These are phyloP conservation scores for Przewalskia tangutica DNA, from an alignment of 257 asterid species.

Conservation along the genomic window DNA sequence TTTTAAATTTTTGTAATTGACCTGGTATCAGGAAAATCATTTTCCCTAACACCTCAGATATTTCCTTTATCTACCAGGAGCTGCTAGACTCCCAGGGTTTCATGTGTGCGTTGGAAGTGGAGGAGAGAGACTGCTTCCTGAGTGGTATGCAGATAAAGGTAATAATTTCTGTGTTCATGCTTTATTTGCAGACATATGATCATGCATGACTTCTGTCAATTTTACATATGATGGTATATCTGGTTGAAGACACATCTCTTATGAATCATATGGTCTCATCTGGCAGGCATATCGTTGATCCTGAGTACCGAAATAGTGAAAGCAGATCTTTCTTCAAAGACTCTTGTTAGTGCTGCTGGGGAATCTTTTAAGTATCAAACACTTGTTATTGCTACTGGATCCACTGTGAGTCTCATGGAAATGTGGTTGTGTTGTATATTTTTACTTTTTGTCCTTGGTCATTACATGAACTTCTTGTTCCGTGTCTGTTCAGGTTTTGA, in stretches of 20 bases:
- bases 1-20: not conserved
- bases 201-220: not conserved
- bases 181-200: not conserved
- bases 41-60: not conserved
- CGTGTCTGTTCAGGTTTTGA: slow-evolving; percentile 45
- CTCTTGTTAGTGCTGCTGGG: slow-evolving; percentile 61
- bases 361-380: slow-evolving; percentile 48
- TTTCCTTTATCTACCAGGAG: slow-evolving; percentile 38
- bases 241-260: not conserved
- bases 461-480: not conserved
- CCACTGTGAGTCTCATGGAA: slow-evolving; percentile 38
- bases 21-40: not conserved
- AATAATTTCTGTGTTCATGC: not conserved
- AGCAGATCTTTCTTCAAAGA: slow-evolving; percentile 77
- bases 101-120: slow-evolving; percentile 97
- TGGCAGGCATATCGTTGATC: slow-evolving; percentile 72
- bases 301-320: slow-evolving; percentile 79
- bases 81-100: slow-evolving; percentile 96
- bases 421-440: not conserved
- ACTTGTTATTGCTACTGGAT: slow-evolving; percentile 79
- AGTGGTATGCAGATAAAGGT: slow-evolving; percentile 97
- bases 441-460: not conserved
- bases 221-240: not conserved
- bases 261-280: not conserved
- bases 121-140: slow-evolving; percentile 92